phyloP scores from a whole-genome alignment of 106 monocot species.

The Amphibolis antarctica region DNA sequence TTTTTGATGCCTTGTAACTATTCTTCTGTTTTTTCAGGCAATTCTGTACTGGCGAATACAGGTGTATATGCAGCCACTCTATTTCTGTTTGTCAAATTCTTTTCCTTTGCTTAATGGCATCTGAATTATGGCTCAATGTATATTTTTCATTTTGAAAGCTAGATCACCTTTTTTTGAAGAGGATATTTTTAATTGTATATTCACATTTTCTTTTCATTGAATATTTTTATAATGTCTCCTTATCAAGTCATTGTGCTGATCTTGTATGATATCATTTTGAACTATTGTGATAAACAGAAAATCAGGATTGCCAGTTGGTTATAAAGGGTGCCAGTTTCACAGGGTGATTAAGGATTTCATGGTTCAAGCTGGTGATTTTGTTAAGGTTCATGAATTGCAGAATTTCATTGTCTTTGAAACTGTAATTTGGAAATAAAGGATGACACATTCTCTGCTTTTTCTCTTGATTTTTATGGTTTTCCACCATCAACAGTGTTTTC shows the following conservation, averaged over 20 bases:
- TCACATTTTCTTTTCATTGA: too few species aligned
- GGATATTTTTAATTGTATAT: background rate
- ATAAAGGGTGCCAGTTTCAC: slow-evolving; percentile 92
- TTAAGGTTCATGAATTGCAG: slow-evolving; percentile 43
- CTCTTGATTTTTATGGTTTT: too few species aligned
- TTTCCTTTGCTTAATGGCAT: too few species aligned
- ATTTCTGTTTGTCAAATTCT: too few species aligned
- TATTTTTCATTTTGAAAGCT: too few species aligned
- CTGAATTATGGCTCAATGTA: too few species aligned
- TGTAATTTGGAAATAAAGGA: too few species aligned
- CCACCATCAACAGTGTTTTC: too few species aligned
- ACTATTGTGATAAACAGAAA: slow-evolving; percentile 41
- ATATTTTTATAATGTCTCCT: background rate
- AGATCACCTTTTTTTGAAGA: too few species aligned
- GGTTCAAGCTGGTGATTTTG: slow-evolving; percentile 93
- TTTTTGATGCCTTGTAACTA: background rate
- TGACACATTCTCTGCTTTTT: too few species aligned
- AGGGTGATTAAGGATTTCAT: slow-evolving; percentile 96
- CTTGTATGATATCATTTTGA: background rate
- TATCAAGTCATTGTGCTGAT: background rate
- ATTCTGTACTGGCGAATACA: slow-evolving; percentile 91
- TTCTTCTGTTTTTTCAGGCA: slow-evolving; percentile 48
- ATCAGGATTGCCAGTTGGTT: slow-evolving; percentile 64
- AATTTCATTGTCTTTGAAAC: too few species aligned
- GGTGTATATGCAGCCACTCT: slow-evolving; percentile 21